Base-by-base conservation (phyloP, 345 rosid species). In the Crucihimalaya himalaica region DNA sequence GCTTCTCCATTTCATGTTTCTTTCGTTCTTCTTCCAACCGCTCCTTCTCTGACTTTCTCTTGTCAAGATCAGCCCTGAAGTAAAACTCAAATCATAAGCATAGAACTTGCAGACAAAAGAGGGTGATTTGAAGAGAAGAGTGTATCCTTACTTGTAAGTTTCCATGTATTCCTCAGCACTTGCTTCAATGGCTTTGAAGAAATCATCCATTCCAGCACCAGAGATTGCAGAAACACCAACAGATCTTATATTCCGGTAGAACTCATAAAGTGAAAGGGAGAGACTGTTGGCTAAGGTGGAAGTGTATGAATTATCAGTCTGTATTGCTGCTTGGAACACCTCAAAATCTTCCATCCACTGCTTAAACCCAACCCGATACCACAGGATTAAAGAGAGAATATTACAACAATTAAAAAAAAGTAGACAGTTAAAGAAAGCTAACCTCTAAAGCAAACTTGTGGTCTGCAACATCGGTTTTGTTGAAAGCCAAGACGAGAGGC, bases 291-390 rank as follows among this genome's bases (percentile, higher is more conserved):
- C 76, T 73, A 88, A 78, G 28, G 88, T 82, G n/a, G 96, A 75
- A 5, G 88, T 46, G 79, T 88, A 83, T 0, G 96, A 80, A 42
- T 79, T 59, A 81, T 90, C 96, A n/a, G 85, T 65, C 72, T 80
- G 82, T 28, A 81, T 19, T 18, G 93, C 93, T 8, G 87, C 84
- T 68, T 90, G 93, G 74, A 90, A 90, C 21, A 85, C 86, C 63
- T 90, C 90, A 25, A 86, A 90, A 77, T 90, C 96, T 75, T 85
- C 81, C 91, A 90, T 88, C 96, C 96, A 90, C 96, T 90, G 84
- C 73, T 57, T 16, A 52, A 40, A 59, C 55, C 47, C 56, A 68
- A 27, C 45, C n/a, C 23, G 14, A 50, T 25, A 34, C 66, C 42
- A 50, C 52, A 67, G 16, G 39, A 56, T 20, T 60, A 76, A n/a